Evolutionary conservation across 2,329 filamentous ascomycete species (phyloP), one percentile per base, ranked within the genome.

Genomic region (Cladosporium halotolerans): DNA sequence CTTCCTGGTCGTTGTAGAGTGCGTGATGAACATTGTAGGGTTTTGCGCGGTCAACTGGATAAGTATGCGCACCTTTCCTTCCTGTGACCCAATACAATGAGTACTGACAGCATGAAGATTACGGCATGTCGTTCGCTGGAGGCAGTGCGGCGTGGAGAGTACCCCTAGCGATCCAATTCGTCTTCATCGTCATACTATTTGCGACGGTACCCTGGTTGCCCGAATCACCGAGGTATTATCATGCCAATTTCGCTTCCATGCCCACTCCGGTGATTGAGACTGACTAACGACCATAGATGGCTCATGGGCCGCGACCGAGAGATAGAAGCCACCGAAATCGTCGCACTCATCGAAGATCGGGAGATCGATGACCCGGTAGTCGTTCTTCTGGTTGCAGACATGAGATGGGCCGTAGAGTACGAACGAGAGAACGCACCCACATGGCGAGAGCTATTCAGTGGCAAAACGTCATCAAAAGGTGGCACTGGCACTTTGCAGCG

Each of bases 41-140:
- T 72, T 77, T 53, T 73, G 69, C 44, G 67, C 76, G 50, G 73
- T 70, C 57, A 73, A 76, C 65, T 74, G 74, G 75, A 66, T 75
- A 54, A 72, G 77, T 55, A 73, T 76, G 53, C 16, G 16, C 16
- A 16, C 2, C 16, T 16, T 16, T 16, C 16, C 16, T 16, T 16
- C 16, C 16, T 16, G 16, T 16, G 16, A 16, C 16, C 16, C 16
- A 16, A 16, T 16, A 16, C 16, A 16, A 16, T 16, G 16, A 31
- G 32, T 34, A 34, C 23, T 47, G 28, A 13, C 23, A 14, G 23
- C 14, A 18, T 47, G 18, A 34, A 18, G 28, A 31, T 23, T 47
- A 18, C 13, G 32, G 32, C 9, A n/a, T 48, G 33, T 14, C 34
- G 23, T 48, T 40, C 18, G 38, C 34, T 38, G 8, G 9, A 38